Evolutionary conservation across 345 rosid species (phyloP).

Genomic region (Erodium maritimum): DNA sequence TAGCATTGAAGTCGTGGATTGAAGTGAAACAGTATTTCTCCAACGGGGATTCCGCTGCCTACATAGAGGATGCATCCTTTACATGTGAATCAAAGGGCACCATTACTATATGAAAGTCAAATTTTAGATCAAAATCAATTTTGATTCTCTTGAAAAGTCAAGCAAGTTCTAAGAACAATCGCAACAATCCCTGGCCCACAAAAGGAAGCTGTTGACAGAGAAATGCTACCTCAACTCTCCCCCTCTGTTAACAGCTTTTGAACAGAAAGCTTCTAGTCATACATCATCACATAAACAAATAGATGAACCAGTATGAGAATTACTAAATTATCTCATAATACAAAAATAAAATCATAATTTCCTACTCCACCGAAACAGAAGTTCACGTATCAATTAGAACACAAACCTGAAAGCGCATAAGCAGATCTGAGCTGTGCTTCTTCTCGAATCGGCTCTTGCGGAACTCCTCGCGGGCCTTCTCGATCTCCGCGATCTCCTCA

Average conservation of each 20-base stretch:
- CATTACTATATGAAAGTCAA: too few species aligned
- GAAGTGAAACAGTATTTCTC: too few species aligned
- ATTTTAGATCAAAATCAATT: neutral
- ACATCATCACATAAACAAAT: too few species aligned
- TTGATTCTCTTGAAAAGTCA: neutral
- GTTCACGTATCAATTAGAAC: neutral
- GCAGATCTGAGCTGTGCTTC: constrained; percentile 81
- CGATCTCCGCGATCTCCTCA: constrained; percentile 46
- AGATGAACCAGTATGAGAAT: too few species aligned
- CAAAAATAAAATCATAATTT: too few species aligned
- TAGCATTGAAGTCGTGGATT: too few species aligned
- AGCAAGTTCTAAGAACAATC: neutral
- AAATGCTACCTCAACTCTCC: neutral
- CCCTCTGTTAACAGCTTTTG: neutral
- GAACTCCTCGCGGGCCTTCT: constrained; percentile 48
- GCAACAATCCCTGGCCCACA: neutral
- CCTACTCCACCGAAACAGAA: neutral
- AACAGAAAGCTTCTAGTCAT: neutral
- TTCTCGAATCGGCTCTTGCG: constrained; percentile 36
- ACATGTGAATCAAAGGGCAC: too few species aligned
- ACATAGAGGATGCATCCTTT: too few species aligned
- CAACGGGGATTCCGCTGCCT: too few species aligned
- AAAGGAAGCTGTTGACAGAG: neutral
- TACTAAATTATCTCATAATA: too few species aligned
- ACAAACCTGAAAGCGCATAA: constrained; percentile 76